These are phyloP conservation scores for Pseudomonodictys pantanalensis DNA, from an alignment of 495 filamentous ascomycete genomes.

Conservation along the genomic window DNA sequence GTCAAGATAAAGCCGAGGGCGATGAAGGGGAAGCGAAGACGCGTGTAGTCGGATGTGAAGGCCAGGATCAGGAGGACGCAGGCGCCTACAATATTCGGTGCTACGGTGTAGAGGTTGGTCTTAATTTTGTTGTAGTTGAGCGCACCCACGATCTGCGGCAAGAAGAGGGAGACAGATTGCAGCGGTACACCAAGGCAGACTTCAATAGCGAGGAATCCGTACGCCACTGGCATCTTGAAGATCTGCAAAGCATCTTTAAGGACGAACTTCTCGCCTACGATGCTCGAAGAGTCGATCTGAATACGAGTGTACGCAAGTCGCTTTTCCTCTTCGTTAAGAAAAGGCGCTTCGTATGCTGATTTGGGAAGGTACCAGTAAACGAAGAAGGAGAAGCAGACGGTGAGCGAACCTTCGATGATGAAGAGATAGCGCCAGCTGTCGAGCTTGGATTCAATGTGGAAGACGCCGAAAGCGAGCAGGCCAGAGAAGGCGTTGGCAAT, in stretches of 20 bases:
- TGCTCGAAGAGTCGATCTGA: conserved; percentile 66
- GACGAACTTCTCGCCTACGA: conserved; percentile 69
- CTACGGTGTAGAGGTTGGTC: conserved; percentile 76
- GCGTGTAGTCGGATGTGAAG: conserved; percentile 61
- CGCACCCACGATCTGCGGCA: conserved; percentile 69
- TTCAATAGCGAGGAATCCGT: conserved; percentile 64
- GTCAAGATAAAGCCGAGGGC: conserved; percentile 70
- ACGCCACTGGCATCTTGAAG: conserved; percentile 62
- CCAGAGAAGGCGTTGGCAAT: conserved; percentile 74
- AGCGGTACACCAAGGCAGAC: conserved; percentile 75
- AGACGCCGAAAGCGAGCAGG: conserved; percentile 70
- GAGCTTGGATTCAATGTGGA: conserved; percentile 62
- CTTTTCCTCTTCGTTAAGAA: conserved; percentile 64
- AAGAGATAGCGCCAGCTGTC: conserved; percentile 73
- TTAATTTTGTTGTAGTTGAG: conserved; percentile 63
- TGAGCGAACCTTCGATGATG: conserved; percentile 66
- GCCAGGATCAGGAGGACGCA: conserved; percentile 67
- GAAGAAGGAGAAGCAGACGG: conserved; percentile 62
- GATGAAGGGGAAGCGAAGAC: conserved; percentile 71
- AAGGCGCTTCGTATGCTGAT: conserved; percentile 60
- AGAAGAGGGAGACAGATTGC: conserved; percentile 66
- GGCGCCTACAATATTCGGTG: conserved; percentile 63
- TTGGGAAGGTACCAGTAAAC: conserved; percentile 69
- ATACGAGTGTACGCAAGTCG: conserved; percentile 70
- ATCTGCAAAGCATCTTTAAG: conserved; percentile 62